These are phyloP conservation scores for Avena eriantha DNA, from an alignment of 176 grass and related monocot genomes.

Conservation along the genomic window DNA sequence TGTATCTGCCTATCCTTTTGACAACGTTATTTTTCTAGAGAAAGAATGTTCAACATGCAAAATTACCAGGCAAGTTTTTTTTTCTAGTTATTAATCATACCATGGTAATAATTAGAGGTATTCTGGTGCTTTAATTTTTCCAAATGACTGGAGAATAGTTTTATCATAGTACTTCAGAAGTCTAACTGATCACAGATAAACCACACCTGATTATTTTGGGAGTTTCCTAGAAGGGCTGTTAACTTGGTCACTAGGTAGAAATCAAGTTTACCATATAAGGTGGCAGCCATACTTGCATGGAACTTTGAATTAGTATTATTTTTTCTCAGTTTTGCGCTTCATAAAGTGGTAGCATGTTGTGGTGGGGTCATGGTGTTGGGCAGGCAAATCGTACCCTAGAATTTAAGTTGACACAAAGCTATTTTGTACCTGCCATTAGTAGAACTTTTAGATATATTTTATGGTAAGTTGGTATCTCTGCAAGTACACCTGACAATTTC, in stretches of 20 bases:
- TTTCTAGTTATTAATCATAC: conserved; percentile 17
- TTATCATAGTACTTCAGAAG: background rate
- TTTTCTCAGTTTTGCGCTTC: background rate
- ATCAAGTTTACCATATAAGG: background rate
- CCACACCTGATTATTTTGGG: conserved; percentile 13
- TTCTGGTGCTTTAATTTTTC: background rate
- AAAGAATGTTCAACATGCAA: conserved; percentile 99
- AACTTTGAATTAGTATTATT: background rate
- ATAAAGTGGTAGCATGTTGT: background rate
- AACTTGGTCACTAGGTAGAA: conserved; percentile 2
- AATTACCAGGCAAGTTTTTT: conserved; percentile 66
- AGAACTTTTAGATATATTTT: conserved; percentile 4
- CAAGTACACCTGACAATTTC: conserved; percentile 15
- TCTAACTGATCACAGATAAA: conserved; percentile 13
- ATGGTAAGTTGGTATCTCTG: conserved; percentile 9
- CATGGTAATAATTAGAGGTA: conserved; percentile 1
- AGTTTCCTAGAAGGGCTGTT: background rate
- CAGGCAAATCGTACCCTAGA: background rate
- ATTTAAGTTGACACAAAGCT: background rate
- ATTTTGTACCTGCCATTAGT: background rate
- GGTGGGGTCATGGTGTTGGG: background rate
- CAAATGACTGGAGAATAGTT: background rate
- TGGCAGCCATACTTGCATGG: background rate
- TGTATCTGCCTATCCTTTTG: conserved; percentile 87
- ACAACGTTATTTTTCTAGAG: conserved; percentile 78